Evolutionary conservation across 805 yeast species (phyloP), one percentile per base, ranked within the genome.

Genomic region (Yarrowia porcina): DNA sequence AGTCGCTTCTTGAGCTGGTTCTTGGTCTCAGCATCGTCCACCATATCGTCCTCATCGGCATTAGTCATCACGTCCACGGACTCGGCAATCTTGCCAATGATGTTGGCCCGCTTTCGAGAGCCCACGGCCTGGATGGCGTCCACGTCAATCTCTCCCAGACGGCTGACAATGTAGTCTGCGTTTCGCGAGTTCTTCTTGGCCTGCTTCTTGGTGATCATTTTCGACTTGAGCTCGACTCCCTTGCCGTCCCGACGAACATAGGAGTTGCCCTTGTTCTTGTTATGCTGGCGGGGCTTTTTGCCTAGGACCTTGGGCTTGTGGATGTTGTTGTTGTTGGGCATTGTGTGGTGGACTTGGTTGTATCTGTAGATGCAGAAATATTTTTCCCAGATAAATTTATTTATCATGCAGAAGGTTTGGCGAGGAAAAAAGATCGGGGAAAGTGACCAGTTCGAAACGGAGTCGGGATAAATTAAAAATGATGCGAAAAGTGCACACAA

Each of bases 291-390:
- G 8, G 61, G 60, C 39, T 67, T 66, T 28, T 69, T 69, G 23
- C 79, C 77, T 17, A 85, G 78, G 74, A 84, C 73, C 41, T 80
- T 70, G 52, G 94, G 96, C 74, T 86, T 89, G 75, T 90, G 91
- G 67, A 90, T 80, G 45, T 90, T 83, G 79, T 89, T 90, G 75
- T 82, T 87, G 17, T 91, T 86, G 33, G 96, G 94, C 96, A 89
- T 89, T 36, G 17, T 9, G 2, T 7, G 4, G 23, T 10, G 21
- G n/a, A n/a, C n/a, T n/a, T n/a, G n/a, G 20, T 17, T 52, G 52
- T 17, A 30, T 49, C n/a, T n/a, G n/a, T n/a, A n/a, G n/a, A n/a
- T n/a, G 44, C 23, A 17, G 32, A 17, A 50, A 35, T 15, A 17
- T 35, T 5, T 36, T 25, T 50, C 5, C 15, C n/a, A 23, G n/a